These are phyloP conservation scores for Chloranthus sessilifolius DNA, from an alignment of 164 flowering plant species.

Conservation along the genomic window DNA sequence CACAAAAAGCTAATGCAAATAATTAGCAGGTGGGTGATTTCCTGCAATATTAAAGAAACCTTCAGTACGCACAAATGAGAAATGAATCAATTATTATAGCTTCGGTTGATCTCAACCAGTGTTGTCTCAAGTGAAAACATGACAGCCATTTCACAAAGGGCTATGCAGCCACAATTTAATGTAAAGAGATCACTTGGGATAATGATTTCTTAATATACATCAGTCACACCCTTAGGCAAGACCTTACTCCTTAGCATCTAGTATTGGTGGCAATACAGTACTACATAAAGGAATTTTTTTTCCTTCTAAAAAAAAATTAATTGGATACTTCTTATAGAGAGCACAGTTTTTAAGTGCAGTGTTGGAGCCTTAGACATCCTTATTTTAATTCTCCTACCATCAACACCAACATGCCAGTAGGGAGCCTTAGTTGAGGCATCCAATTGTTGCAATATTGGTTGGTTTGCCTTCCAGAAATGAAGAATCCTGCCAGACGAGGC, in stretches of 20 bases:
- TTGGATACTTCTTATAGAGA: too few species aligned
- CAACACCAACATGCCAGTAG: constrained; percentile 85
- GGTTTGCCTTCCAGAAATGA: constrained; percentile 78
- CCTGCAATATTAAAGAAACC: constrained; percentile 43
- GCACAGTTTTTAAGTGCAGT: neutral
- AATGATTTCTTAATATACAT: too few species aligned
- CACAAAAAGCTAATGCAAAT: too few species aligned
- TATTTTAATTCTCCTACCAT: constrained; percentile 42
- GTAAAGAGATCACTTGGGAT: too few species aligned
- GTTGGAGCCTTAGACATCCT: neutral
- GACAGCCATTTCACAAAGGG: too few species aligned
- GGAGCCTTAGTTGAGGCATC: constrained; percentile 96
- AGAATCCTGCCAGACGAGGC: constrained; percentile 56
- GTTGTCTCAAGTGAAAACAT: too few species aligned
- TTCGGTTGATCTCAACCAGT: too few species aligned
- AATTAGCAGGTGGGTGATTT: constrained; percentile 75
- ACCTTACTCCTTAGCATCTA: too few species aligned
- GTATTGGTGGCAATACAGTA: too few species aligned
- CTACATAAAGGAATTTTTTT: too few species aligned
- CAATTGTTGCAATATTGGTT: constrained; percentile 57
- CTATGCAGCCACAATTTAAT: too few species aligned
- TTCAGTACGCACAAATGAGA: constrained; percentile 7
- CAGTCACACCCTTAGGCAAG: too few species aligned
- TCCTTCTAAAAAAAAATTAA: neutral
- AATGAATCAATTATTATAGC: neutral